Evolutionary conservation across 139 green algal genomes (phyloP), one percentile per base, ranked within the genome.

Genomic region (Tetraselmis chui): DNA sequence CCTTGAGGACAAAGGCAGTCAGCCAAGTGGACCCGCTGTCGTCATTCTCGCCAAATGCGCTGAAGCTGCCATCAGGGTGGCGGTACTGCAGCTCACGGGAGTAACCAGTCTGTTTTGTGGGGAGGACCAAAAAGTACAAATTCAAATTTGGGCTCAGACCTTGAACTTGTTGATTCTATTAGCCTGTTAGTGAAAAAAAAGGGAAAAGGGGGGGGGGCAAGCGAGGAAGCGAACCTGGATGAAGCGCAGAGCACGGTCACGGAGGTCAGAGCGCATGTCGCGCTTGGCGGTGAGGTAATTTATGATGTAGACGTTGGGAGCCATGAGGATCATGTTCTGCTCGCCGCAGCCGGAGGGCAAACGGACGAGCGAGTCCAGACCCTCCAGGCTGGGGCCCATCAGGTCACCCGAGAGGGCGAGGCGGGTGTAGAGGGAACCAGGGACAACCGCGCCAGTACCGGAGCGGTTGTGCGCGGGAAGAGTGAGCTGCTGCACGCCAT

Each of bases 251-350:
- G 45, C 45, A 18, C 45, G 45, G 11, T 67, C 45, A 18, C 45
- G 45, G 11, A 67, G 45, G 11, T 67, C 45, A 67, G 45, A 67
- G 11, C 45, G 45, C 45, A 67, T 18, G 18, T 67, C 45, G 11
- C 45, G 45, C 22, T 31, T 32, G 27, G 58, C 77, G 27, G 29
- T 78, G 27, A 85, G 77, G 77, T 85, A 85, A 22, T 45, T 27
- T 28, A 59, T 27, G 1, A 82, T 31, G 76, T 79, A 82, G 2
- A 85, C 82, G 29, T 85, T 85, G 29, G 82, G 82, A 28, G 82
- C 82, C 32, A 82, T 27, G 1, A 24, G 1, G 76, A 85, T 82
- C 58, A 85, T 81, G 59, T 85, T 85, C 76, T 85, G 82, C 58
- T 85, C 82, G 31, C 82, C 82, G 76, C 82, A 85, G 2, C 82